Conservation (phyloP, 176 grass and related monocot genomes). For the Metroxylon sagu region DNA sequence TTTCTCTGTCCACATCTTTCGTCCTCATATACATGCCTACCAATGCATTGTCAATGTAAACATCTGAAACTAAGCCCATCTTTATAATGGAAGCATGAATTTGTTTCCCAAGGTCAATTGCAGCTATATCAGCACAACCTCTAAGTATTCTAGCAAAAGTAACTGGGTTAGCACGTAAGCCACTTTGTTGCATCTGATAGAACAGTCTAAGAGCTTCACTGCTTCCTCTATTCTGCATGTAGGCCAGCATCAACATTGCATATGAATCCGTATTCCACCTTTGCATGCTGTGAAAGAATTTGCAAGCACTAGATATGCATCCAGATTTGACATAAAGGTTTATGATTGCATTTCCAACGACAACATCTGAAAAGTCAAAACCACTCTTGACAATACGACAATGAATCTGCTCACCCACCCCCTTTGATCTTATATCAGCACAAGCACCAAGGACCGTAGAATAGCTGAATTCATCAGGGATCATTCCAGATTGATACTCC, state of each 20-base stretch:
- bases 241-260: conserved; percentile 64
- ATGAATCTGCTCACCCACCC: conserved; percentile 75
- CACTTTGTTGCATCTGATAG: conserved; percentile 74
- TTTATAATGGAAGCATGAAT: conserved; percentile 87
- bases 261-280: conserved; percentile 71
- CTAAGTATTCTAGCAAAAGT: conserved; percentile 66
- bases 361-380: conserved; percentile 52
- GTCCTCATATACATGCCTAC: conserved; percentile 75
- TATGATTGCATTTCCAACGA: conserved; percentile 77
- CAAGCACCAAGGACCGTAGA: conserved; percentile 75
- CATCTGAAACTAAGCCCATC: conserved; percentile 85
- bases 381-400: conserved; percentile 57
- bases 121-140: conserved; percentile 57
- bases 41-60: conserved; percentile 70
- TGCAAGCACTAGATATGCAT: conserved; percentile 60
- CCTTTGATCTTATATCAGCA: conserved; percentile 49
- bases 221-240: conserved; percentile 68
- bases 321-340: conserved; percentile 78
- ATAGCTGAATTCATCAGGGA: conserved; percentile 66
- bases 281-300: conserved; percentile 74
- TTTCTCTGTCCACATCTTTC: conserved; percentile 16
- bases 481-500: conserved; percentile 48
- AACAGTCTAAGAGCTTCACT: conserved; percentile 61
- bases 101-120: conserved; percentile 79
- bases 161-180: conserved; percentile 53